These are phyloP conservation scores for Tardiomyces blankii DNA, from an alignment of 1,139 yeast species.

Conservation along the genomic window DNA sequence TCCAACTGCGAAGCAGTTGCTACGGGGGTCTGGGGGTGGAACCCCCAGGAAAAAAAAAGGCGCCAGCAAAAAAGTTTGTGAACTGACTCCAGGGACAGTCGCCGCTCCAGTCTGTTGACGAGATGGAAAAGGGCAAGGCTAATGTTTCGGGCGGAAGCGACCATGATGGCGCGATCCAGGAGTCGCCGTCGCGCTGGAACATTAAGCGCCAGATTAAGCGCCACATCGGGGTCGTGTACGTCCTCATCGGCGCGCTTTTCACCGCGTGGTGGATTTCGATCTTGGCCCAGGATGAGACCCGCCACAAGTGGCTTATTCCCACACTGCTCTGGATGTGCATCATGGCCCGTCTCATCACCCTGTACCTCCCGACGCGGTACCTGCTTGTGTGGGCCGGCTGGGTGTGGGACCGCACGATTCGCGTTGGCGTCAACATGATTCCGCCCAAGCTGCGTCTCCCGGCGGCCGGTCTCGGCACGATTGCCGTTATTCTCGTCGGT, in stretches of 20 bases:
- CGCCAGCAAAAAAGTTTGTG: no score
- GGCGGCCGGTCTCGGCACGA: conserved; percentile 36
- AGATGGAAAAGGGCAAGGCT: conserved; percentile 4
- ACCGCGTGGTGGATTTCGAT: conserved; percentile 62
- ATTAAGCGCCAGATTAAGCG: conserved; percentile 1
- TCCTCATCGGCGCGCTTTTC: conserved; percentile 33
- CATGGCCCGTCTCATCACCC: conserved; percentile 44
- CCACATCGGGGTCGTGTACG: conserved; percentile 18
- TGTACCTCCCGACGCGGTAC: conserved; percentile 36
- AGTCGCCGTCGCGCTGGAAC: not conserved
- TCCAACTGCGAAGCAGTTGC: no score
- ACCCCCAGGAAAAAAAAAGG: no score
- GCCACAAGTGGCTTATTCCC: conserved; percentile 54
- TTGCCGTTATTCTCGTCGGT: conserved; percentile 41
- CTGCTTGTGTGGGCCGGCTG: conserved; percentile 21
- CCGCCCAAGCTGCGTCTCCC: conserved; percentile 34
- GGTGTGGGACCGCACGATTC: conserved; percentile 35
- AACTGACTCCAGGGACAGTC: conserved; percentile 6
- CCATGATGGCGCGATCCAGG: not conserved
- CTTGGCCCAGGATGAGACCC: conserved; percentile 39
- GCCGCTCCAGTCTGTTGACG: not conserved
- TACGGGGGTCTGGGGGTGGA: no score
- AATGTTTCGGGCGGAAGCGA: not conserved
- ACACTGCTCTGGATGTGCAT: conserved; percentile 45
- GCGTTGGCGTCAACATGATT: conserved; percentile 31